These are phyloP conservation scores for Pleoardoris graminearum DNA, from an alignment of 2,329 filamentous ascomycete genomes.

Conservation along the genomic window DNA sequence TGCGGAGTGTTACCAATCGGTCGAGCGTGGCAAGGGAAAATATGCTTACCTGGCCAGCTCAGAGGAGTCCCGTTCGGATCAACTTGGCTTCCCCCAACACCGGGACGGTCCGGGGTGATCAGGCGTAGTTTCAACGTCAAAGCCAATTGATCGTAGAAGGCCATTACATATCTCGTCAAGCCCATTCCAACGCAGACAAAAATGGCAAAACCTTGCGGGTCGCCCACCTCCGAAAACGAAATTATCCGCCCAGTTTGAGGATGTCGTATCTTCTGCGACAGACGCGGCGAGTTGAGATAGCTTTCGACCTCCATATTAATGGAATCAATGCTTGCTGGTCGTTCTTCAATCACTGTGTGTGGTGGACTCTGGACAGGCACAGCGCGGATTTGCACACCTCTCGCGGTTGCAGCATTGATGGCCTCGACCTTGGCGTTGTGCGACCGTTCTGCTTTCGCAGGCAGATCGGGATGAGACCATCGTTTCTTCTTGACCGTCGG, in stretches of 20 bases:
- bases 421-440: conserved; percentile 40
- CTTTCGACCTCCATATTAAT: conserved; percentile 85
- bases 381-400: conserved; percentile 10
- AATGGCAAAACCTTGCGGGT: conserved; percentile 86
- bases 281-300: conserved; percentile 78
- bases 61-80: conserved; percentile 85
- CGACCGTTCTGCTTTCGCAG: conserved; percentile 42
- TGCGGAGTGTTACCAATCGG: conserved; percentile 30
- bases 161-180: conserved; percentile 90
- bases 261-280: conserved; percentile 87
- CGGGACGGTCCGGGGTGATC: conserved; percentile 91
- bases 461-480: conserved; percentile 47
- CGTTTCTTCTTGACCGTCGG: conserved; percentile 42
- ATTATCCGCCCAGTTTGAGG: conserved; percentile 85
- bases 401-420: conserved; percentile 23
- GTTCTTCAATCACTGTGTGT: conserved; percentile 64
- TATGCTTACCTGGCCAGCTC: conserved; percentile 80
- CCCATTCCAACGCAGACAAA: conserved; percentile 99
- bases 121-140: conserved; percentile 83
- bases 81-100: conserved; percentile 87
- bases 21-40: conserved; percentile 43
- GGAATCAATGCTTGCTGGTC: conserved; percentile 79
- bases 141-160: conserved; percentile 96
- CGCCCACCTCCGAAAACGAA: conserved; percentile 95
- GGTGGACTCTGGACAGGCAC: conserved; percentile 38